These are phyloP conservation scores for Torulaspora microellipsoides DNA, from an alignment of 805 yeast species.

Conservation along the genomic window DNA sequence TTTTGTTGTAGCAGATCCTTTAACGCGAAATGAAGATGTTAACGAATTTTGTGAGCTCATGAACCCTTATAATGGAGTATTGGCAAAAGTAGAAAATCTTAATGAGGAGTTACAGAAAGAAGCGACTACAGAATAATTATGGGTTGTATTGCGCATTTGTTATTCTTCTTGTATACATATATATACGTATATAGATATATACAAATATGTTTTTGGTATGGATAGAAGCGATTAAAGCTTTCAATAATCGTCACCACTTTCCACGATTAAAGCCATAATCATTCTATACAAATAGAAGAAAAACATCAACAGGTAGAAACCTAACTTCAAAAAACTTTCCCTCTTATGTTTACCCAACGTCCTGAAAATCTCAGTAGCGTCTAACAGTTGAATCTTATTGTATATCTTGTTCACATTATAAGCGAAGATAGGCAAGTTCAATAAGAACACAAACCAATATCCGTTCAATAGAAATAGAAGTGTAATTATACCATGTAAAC, in stretches of 20 bases:
- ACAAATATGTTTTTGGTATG: not conserved
- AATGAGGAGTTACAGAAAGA: conserved; percentile 11
- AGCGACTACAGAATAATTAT: not conserved
- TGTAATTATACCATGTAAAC: conserved; percentile 68
- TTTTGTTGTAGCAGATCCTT: not conserved
- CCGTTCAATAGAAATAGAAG: conserved; percentile 75
- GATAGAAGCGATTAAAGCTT: too few species aligned
- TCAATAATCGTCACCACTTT: conserved; percentile 36
- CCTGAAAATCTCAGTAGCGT: conserved; percentile 96
- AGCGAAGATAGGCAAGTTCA: conserved; percentile 79
- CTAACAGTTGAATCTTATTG: conserved; percentile 78
- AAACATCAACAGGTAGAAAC: conserved; percentile 86
- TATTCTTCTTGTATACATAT: conserved; percentile 1
- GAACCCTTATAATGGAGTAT: conserved; percentile 22
- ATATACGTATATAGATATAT: conserved; percentile 8
- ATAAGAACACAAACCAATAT: conserved; percentile 82
- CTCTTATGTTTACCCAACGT: conserved; percentile 89
- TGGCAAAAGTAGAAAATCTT: conserved; percentile 15
- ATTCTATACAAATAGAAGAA: conserved; percentile 93
- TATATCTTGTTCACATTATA: conserved; percentile 77
- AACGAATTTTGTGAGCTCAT: conserved; percentile 11
- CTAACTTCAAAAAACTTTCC: conserved; percentile 85
- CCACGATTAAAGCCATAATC: conserved; percentile 87
- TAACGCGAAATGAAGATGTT: conserved; percentile 3
- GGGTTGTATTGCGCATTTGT: too few species aligned